phyloP scores from a whole-genome alignment of 169 alveolate species.

The Perkinsus marinus region DNA sequence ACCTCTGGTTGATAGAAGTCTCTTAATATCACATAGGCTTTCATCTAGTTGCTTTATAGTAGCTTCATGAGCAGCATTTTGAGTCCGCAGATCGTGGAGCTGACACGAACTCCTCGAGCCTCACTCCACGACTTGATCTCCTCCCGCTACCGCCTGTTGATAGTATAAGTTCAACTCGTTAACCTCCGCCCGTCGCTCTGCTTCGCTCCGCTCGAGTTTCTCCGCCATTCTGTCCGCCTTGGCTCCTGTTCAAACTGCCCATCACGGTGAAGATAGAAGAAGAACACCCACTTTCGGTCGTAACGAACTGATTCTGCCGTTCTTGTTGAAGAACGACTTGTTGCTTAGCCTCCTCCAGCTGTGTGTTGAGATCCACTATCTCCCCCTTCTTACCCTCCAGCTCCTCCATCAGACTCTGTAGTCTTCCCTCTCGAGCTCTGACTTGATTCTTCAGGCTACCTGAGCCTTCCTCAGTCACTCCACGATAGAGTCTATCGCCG shows the following conservation, averaged over 20 bases:
- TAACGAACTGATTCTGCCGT: not conserved
- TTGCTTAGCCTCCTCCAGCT: not conserved
- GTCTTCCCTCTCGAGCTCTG: not conserved
- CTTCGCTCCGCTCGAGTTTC: not conserved
- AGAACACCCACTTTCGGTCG: not conserved
- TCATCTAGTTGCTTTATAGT: not conserved
- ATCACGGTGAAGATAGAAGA: not conserved
- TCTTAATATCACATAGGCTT: not conserved
- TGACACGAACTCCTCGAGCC: not conserved
- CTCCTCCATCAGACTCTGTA: not conserved
- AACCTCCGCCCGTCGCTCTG: not conserved
- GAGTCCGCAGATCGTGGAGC: not conserved
- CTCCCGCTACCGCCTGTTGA: not conserved
- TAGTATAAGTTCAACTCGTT: not conserved
- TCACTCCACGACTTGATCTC: not conserved
- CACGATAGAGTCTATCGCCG: not conserved
- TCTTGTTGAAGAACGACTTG: not conserved
- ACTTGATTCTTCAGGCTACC: not conserved
- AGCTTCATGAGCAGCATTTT: not conserved
- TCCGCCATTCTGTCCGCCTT: not conserved
- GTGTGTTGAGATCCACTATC: not conserved
- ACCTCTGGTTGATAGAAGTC: not conserved
- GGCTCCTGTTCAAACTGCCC: not conserved
- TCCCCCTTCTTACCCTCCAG: not conserved
- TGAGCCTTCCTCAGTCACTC: not conserved